Percentiles rank a stretch among this genome's conserved stretches.
Conservation (phyloP, 495 filamentous ascomycete genomes). For the Penicillium paradoxum region DNA sequence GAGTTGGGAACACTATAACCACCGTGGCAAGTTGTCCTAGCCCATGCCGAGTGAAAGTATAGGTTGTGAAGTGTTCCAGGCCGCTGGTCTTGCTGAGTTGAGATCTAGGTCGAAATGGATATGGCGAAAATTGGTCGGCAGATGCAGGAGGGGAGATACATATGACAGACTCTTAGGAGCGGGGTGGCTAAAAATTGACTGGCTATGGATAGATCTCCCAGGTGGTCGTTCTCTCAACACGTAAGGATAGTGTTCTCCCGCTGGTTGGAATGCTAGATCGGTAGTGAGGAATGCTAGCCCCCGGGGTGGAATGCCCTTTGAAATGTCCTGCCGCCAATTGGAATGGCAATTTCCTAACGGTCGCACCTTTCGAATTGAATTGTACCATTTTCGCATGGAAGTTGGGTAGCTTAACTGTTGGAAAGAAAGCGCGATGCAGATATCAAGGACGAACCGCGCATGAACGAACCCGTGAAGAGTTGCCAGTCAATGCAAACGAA, state of each 20-base stretch:
- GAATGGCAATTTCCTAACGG: conserved; percentile 21
- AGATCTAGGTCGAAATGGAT: not conserved
- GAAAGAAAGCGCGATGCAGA: conserved; percentile 6
- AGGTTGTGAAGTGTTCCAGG: not conserved
- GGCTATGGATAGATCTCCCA: not conserved
- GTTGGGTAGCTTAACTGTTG: not conserved
- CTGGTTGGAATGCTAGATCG: conserved; percentile 32
- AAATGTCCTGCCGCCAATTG: conserved; percentile 22
- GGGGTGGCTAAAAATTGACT: conserved; percentile 6
- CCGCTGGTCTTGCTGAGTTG: not conserved
- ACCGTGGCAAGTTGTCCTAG: conserved; percentile 2
- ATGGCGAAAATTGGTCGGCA: not conserved
- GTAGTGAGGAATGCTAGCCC: conserved; percentile 34
- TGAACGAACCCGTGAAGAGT: not conserved
- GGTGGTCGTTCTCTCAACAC: conserved; percentile 13
- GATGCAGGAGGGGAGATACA: conserved; percentile 2
- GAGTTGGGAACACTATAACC: conserved; percentile 15
- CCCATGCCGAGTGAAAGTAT: conserved; percentile 23
- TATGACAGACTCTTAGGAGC: conserved; percentile 2
- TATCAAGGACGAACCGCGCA: not conserved
- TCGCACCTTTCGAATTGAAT: not conserved
- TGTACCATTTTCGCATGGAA: not conserved
- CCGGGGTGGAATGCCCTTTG: conserved; percentile 19
- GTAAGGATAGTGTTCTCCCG: conserved; percentile 27
- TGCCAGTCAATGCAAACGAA: not conserved